Base-by-base conservation (phyloP, 768 basidiomycete species). In the Tulasnella sp. region DNA sequence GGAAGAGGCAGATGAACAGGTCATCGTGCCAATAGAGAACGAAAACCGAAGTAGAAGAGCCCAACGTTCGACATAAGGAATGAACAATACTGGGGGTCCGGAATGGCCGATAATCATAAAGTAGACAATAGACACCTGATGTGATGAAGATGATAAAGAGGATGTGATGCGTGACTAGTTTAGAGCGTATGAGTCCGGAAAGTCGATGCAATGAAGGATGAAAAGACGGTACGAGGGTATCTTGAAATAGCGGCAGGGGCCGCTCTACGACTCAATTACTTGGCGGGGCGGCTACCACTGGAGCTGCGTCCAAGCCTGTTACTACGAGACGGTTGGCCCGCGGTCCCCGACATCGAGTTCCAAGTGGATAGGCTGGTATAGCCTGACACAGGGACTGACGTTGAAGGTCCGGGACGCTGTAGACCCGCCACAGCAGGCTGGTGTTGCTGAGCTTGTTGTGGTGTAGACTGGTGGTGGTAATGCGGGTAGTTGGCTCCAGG, bases 331-430 rank as follows among this genome's bases (percentile, higher is more conserved):
- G 52, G 8, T 29, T 54, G 52, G 6, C 37, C 35, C 6, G 46
- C 8, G 3, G 4, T 11, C 17, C 23, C 37, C 12, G 35, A 4
- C 52, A 54, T 42, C 1, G 52, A 54, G 37, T 54, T 54, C 52
- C 52, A 54, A 29, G 52, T 42, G 37, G 52, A 41, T 23, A 54
- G 25, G 14, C 36, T 19, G 41, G 41, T 43, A n/a, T 43, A 43
- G 41, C 41, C 39, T 23, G 52, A 54, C 19, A n/a, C 3, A 27
- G 3, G 52, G 17, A 39, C 36, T 23, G 52, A 27, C n/a, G 35
- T 36, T n/a, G 52, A 54, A 14, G 52, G 25, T 37, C 39, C 36
- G 17, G 52, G 37, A 12, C 39, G 39, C 1, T 35, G 52, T 25
- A 29, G 8, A 34, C 25, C 31, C 32, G 34, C 17, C 8, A 35